phyloP scores from a whole-genome alignment of 108 stramenopile species.

The Aurantiochytrium sp. region DNA sequence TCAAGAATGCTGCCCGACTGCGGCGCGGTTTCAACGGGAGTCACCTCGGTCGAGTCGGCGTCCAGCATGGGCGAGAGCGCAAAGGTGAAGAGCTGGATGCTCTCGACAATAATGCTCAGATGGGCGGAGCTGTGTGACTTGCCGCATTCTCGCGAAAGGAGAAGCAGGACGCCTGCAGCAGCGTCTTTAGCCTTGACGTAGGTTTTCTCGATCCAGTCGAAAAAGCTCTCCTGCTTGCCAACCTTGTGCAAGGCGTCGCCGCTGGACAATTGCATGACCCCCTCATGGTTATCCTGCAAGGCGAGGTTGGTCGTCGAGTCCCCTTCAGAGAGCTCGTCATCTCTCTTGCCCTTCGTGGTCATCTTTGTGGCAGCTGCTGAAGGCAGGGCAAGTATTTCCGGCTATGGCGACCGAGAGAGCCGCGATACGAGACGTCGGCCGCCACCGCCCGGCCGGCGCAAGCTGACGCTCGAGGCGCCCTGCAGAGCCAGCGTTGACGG shows the following conservation, averaged over 20 bases:
- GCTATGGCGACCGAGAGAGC: too few relatives aligned
- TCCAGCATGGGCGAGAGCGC: not conserved
- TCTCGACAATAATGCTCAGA: not conserved
- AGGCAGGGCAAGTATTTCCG: too few relatives aligned
- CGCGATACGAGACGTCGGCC: too few relatives aligned
- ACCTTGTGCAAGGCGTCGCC: not conserved
- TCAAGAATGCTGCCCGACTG: not conserved
- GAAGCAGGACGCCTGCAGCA: not conserved
- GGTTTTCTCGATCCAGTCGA: not conserved
- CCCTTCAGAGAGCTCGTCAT: not conserved
- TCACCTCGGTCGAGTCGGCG: not conserved
- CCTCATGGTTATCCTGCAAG: not conserved
- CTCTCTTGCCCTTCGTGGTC: too few relatives aligned
- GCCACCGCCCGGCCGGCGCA: too few relatives aligned
- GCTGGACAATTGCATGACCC: not conserved
- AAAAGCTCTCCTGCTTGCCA: not conserved
- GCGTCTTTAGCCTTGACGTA: not conserved
- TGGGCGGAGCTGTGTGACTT: not conserved
- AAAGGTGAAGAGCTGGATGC: not conserved
- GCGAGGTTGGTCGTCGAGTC: not conserved
- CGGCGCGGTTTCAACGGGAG: not conserved
- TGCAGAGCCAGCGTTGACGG: too few relatives aligned
- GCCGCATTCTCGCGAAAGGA: not conserved
- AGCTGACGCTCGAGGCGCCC: too few relatives aligned
- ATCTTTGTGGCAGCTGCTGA: too few relatives aligned